These are phyloP conservation scores for Aspergillus uvarum DNA, from an alignment of 2,329 filamentous ascomycete species.

Conservation along the genomic window DNA sequence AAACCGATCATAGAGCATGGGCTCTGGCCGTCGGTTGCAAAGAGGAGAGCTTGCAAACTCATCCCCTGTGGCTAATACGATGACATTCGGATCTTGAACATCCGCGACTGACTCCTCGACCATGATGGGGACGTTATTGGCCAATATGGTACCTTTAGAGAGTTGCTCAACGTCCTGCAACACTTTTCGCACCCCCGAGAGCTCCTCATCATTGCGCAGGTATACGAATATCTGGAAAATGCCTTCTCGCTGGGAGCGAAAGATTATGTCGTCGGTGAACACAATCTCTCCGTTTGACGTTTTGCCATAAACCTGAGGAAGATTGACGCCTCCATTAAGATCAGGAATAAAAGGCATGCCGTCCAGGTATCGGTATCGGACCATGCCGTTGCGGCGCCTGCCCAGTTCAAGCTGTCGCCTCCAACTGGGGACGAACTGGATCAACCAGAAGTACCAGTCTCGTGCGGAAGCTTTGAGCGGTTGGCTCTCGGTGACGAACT, in stretches of 20 bases:
- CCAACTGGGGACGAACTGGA: conserved; percentile 34
- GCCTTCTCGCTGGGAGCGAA: no score
- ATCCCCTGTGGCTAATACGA: neutral
- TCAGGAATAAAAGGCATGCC: neutral
- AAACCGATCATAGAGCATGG: neutral
- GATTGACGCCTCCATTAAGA: no score
- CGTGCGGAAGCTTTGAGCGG: conserved; percentile 34
- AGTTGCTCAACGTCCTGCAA: neutral
- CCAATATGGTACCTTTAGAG: neutral
- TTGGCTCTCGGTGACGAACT: conserved; percentile 33
- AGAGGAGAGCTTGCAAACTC: neutral
- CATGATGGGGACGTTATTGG: neutral
- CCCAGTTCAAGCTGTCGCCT: conserved; percentile 31
- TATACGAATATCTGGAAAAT: no score
- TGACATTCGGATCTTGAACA: neutral
- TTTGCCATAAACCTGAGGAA: no score
- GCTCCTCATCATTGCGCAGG: neutral
- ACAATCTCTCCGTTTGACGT: no score
- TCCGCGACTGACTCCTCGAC: neutral
- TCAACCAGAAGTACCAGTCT: conserved; percentile 33
- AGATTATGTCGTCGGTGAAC: no score
- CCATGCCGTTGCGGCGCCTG: neutral
- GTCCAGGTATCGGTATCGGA: neutral
- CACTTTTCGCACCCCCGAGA: neutral
- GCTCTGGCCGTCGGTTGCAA: neutral